These are phyloP conservation scores for Sextonia rubra DNA, from an alignment of 164 flowering plant genomes.

Conservation along the genomic window DNA sequence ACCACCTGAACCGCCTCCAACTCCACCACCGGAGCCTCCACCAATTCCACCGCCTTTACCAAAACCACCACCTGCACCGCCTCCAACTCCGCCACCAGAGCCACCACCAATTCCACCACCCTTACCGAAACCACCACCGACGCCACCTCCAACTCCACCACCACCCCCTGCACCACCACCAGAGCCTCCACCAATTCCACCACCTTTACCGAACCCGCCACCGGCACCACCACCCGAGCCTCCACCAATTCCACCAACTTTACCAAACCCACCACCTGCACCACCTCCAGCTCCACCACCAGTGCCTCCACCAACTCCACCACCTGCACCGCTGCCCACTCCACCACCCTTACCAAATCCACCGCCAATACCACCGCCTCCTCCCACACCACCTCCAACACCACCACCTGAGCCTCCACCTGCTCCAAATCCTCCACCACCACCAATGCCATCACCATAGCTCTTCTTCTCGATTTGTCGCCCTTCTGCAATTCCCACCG, in stretches of 20 bases:
- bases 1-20: background rate
- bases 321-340: background rate
- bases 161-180: background rate
- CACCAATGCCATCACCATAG: slow-evolving; percentile 1
- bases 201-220: background rate
- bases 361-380: background rate
- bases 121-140: background rate
- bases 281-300: no score
- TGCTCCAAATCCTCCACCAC: background rate
- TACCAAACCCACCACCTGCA: slow-evolving; percentile 5
- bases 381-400: background rate
- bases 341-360: slow-evolving; percentile 5
- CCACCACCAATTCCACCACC: slow-evolving; percentile 8
- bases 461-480: slow-evolving; percentile 9
- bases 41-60: background rate
- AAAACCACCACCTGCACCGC: background rate
- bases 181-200: slow-evolving; percentile 1
- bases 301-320: background rate
- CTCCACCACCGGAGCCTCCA: background rate
- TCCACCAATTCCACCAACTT: slow-evolving; percentile 1
- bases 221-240: slow-evolving; percentile 10
- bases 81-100: background rate
- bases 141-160: background rate
- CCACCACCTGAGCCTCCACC: background rate
- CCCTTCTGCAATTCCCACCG: slow-evolving; percentile 18